Base-by-base conservation (phyloP, 2,329 filamentous ascomycete species). In the Didymella arachidicola region DNA sequence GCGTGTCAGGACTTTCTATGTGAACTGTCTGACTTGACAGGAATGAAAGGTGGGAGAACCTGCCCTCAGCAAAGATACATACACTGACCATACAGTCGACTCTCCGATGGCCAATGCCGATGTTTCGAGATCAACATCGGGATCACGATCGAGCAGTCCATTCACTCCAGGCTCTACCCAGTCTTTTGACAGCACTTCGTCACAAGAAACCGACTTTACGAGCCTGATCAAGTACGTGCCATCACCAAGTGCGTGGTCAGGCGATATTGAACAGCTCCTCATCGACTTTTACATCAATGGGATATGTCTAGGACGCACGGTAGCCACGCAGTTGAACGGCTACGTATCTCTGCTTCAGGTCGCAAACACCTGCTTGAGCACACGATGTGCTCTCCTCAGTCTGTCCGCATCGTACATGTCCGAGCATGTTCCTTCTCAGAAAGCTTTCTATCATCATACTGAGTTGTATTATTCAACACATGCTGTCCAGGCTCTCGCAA, bases 1-100 rank as follows among this genome's bases (percentile, higher is more conserved):
- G 72, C 72, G 7, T 75, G 72, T 56, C 71, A 74, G 47, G 72
- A 74, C 43, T 75, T 75, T 39, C 63, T 75, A 1, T 70, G 65
- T 34, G 72, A 75, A 54, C 52, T 74, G n/a, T 72, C 70, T n/a
- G 69, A 73, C 53, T 29, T 71, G 18, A 69, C 65, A 49, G 69
- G 70, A n/a, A 55, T 70, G 41, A 70, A 70, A 58, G 69, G 72
- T 73, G 38, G 57, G 66, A 18, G 25, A 10, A n/a, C 0, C 6
- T 4, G 25, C 14, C 3, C 38, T 2, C 30, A 12, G 16, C 10
- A 12, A 19, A 4, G 36, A 36, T 19, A n/a, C 2, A 43, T 5
- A 8, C 41, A 25, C 65, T 73, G 41, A 73, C 48, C 25, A 16
- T 19, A 16, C 34, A 75, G 72, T 69, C 12, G 69, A 73, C 26